These are phyloP conservation scores for Fusarium cyanostomum DNA, from an alignment of 2,329 filamentous ascomycete species.

Conservation along the genomic window DNA sequence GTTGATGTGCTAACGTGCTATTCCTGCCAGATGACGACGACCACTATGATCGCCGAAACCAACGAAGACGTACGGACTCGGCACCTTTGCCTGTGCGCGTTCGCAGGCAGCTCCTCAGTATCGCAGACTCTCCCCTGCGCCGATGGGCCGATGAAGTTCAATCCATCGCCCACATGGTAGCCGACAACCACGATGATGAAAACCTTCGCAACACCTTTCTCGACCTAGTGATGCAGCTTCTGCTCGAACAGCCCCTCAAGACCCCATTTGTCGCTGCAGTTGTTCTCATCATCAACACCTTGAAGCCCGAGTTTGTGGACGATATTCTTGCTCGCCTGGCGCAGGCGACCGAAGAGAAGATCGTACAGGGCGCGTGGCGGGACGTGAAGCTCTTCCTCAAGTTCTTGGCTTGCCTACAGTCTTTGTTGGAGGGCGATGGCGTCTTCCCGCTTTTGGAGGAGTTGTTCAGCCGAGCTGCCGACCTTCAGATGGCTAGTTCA, in stretches of 20 bases:
- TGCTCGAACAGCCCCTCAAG: slow-evolving; percentile 93
- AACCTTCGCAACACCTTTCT: slow-evolving; percentile 79
- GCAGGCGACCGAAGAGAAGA: slow-evolving; percentile 69
- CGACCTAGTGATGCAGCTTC: slow-evolving; percentile 77
- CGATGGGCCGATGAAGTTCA: slow-evolving; percentile 82
- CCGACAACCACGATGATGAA: slow-evolving; percentile 87
- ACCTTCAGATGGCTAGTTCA: slow-evolving; percentile 90
- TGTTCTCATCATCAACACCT: slow-evolving; percentile 79
- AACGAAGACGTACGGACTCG: slow-evolving; percentile 78
- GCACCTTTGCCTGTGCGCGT: slow-evolving; percentile 74
- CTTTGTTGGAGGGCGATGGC: slow-evolving; percentile 82
- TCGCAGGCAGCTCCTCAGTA: slow-evolving; percentile 79
- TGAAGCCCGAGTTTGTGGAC: slow-evolving; percentile 77
- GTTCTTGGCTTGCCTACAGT: slow-evolving; percentile 87
- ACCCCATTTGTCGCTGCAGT: slow-evolving; percentile 93
- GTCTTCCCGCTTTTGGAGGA: slow-evolving; percentile 87
- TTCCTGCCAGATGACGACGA: slow-evolving; percentile 71
- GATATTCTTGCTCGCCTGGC: slow-evolving; percentile 74
- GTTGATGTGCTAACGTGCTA: slow-evolving; percentile 29
- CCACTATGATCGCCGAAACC: slow-evolving; percentile 76
- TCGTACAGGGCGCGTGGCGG: slow-evolving; percentile 83
- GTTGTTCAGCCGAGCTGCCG: slow-evolving; percentile 90
- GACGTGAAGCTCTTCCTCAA: slow-evolving; percentile 90
- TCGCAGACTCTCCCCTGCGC: slow-evolving; percentile 84
- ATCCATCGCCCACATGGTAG: slow-evolving; percentile 77